These are phyloP conservation scores for Podospora conica DNA, from an alignment of 495 filamentous ascomycete species.

Conservation along the genomic window DNA sequence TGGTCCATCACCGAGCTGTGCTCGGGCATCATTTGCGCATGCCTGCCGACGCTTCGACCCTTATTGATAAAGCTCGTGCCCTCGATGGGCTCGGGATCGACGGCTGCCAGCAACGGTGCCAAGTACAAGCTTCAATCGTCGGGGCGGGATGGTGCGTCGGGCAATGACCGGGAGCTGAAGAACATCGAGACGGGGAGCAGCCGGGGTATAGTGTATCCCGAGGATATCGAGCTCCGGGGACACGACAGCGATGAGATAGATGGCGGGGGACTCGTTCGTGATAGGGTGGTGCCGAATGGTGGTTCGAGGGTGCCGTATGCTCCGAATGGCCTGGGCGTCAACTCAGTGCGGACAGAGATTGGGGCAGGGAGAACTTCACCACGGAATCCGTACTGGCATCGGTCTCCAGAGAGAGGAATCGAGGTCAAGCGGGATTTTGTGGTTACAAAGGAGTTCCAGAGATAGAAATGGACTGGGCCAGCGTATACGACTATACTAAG, in stretches of 20 bases:
- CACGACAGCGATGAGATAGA: conserved; percentile 17
- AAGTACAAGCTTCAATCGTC: conserved; percentile 20
- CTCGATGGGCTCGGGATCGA: conserved; percentile 15
- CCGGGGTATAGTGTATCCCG: conserved; percentile 22
- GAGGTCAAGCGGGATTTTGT: conserved; percentile 18
- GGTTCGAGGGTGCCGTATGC: not conserved
- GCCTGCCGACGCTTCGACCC: conserved; percentile 50
- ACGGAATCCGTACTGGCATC: not conserved
- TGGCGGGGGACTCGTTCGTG: not conserved
- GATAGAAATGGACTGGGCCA: too few species aligned
- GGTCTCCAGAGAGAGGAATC: conserved; percentile 7
- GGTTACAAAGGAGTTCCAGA: conserved; percentile 8
- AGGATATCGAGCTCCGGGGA: conserved; percentile 23
- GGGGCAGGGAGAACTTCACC: not conserved
- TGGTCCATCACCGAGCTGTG: conserved; percentile 55
- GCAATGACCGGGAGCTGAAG: conserved; percentile 5
- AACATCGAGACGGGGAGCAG: conserved; percentile 13
- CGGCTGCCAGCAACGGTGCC: conserved; percentile 1
- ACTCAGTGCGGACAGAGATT: conserved; percentile 23
- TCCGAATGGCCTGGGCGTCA: conserved; percentile 13
- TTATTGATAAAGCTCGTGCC: conserved; percentile 40
- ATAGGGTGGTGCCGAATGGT: not conserved
- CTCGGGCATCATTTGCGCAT: conserved; percentile 52
- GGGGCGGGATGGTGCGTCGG: conserved; percentile 11
- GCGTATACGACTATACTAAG: too few species aligned